Evolutionary conservation across 2,329 filamentous ascomycete genomes (phyloP).

Genomic region (Huntiella moniliformis): DNA sequence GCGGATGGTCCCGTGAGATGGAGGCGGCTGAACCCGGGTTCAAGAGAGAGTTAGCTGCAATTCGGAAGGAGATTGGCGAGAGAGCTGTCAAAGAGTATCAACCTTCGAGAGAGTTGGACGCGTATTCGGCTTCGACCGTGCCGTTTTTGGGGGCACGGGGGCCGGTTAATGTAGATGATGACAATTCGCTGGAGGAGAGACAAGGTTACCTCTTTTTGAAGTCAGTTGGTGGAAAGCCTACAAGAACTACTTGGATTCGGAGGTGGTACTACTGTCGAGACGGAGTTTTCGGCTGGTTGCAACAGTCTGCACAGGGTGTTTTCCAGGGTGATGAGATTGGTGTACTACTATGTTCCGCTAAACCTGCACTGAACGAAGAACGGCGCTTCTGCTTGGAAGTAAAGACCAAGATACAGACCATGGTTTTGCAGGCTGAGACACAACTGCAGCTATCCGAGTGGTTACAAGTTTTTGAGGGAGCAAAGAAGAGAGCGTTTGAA

Average conservation of each 20-base stretch:
- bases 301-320: constrained; percentile 69
- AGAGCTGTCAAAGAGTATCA: constrained; percentile 49
- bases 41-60: constrained; percentile 58
- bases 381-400: constrained; percentile 94
- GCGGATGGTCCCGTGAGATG: constrained; percentile 89
- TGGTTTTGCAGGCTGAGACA: constrained; percentile 81
- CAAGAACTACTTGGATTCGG: constrained; percentile 72
- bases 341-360: constrained; percentile 80
- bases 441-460: constrained; percentile 85
- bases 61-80: constrained; percentile 68
- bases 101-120: constrained; percentile 80
- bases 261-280: constrained; percentile 94
- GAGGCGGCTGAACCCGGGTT: constrained; percentile 73
- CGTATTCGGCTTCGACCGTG: constrained; percentile 79
- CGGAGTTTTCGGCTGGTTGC: constrained; percentile 87
- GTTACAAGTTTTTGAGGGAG: constrained; percentile 82
- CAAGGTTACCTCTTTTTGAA: constrained; percentile 88
- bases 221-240: constrained; percentile 68
- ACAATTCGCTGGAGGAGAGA: constrained; percentile 48
- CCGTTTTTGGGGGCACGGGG: constrained; percentile 61
- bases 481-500: constrained; percentile 83
- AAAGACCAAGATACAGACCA: constrained; percentile 86
- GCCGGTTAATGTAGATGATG: constrained; percentile 31
- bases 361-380: constrained; percentile 80
- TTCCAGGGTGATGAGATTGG: constrained; percentile 94